Evolutionary conservation across 495 filamentous ascomycete genomes (phyloP).

Genomic region (Neurospora intermedia): DNA sequence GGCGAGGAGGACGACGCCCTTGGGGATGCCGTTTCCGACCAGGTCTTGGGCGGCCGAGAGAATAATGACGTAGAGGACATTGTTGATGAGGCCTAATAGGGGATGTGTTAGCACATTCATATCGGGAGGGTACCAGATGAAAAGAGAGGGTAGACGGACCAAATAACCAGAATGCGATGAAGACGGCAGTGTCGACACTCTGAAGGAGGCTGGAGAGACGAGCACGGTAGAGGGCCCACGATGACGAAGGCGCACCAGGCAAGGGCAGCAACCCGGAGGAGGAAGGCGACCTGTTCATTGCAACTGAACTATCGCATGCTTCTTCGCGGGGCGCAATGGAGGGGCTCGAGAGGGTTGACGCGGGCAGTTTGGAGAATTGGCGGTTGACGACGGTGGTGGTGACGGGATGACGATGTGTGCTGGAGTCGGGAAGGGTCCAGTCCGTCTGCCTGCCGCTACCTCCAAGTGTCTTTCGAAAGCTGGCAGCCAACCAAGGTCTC

Average conservation of each 20-base stretch:
- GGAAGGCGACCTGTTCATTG: constrained; percentile 25
- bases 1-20: constrained; percentile 84
- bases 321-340: not conserved
- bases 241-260: constrained; percentile 62
- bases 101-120: not conserved
- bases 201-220: constrained; percentile 53
- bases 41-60: constrained; percentile 93
- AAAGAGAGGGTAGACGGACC: constrained; percentile 40
- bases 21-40: constrained; percentile 72
- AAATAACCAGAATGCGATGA: constrained; percentile 84
- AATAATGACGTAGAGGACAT: constrained; percentile 95
- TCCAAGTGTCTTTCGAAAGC: too few species aligned
- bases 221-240: constrained; percentile 58
- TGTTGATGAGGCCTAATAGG: constrained; percentile 77
- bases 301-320: not conserved
- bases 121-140: not conserved
- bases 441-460: not conserved
- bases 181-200: constrained; percentile 60
- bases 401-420: not conserved
- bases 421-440: not conserved
- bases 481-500: not conserved
- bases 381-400: not conserved
- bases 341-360: not conserved
- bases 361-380: too few species aligned
- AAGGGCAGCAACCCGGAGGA: constrained; percentile 52